phyloP scores from a whole-genome alignment of 2,329 filamentous ascomycete species.

The Diaporthe nobilis region DNA sequence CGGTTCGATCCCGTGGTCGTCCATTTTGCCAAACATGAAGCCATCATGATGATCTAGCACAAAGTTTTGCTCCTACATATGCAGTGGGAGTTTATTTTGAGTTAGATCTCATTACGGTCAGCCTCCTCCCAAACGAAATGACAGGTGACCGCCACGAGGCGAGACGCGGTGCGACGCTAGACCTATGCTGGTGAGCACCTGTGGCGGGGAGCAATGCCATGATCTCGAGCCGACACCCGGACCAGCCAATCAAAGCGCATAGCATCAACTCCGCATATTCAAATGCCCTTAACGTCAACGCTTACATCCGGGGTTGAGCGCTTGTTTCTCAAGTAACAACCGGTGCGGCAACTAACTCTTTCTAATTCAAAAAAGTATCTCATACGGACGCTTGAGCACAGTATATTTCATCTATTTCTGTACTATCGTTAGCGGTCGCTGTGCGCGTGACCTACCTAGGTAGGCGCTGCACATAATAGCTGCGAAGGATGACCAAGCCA shows the following conservation, averaged over 20 bases:
- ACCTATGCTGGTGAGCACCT: background rate
- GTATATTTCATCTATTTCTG: background rate
- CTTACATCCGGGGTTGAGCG: background rate
- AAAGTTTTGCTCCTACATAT: background rate
- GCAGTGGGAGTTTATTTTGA: background rate
- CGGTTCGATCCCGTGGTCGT: constrained; percentile 28
- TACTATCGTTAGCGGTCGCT: background rate
- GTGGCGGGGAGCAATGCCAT: background rate
- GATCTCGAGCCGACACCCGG: background rate
- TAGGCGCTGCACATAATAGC: background rate
- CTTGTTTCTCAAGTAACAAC: background rate
- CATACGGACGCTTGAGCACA: background rate
- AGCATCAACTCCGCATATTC: background rate
- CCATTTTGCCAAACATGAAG: constrained; percentile 9
- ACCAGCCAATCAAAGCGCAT: background rate
- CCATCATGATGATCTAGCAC: background rate
- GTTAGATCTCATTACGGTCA: background rate
- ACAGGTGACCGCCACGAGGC: background rate
- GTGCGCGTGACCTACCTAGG: background rate
- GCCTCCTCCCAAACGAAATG: background rate
- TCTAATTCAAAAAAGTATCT: background rate
- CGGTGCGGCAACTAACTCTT: background rate
- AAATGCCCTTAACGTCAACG: background rate
- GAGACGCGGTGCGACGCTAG: background rate
- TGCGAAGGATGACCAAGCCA: background rate